Evolutionary conservation across 1,284 basidiomycete genomes (phyloP), one percentile per base, ranked within the genome.

Genomic region (Marasmius sp.): DNA sequence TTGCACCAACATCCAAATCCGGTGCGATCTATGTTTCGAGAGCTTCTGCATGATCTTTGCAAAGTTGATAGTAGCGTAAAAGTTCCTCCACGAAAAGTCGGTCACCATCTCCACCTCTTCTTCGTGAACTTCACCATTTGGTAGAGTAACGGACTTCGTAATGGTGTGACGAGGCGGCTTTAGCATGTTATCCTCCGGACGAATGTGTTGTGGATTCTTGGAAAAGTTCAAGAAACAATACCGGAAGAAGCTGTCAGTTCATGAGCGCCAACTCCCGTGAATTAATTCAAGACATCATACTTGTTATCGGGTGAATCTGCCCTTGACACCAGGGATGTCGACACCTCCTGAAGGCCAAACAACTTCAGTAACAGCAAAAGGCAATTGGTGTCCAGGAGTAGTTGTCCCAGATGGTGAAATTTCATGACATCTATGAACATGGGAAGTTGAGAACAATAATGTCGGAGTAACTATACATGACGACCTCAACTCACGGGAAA

Each of bases 41-140:
- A 99, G 76, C 77, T 98, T 98, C 74, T 99, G 97, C 85, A 99
- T 90, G 66, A 99, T 94, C 73, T 95, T 95, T 33, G 97, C 93
- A 72, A 98, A 98, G 75, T 98, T 98, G 78, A 98, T 97, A n/a
- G 91, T 89, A 9, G 95, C 88, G 77, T 98, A 99, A 75, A 99
- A 98, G 77, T 99, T 99, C 59, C 97, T 82, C 95, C 97, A 99
- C 5, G 95, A 97, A 75, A 94, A 99, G 55, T 98, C 95, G 18
- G 89, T 92, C 60, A 98, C 83, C 70, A 97, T 81, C 70, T 98
- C 95, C 34, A 97, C 80, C 67, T 97, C 95, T 68, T 95, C 93
- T 58, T 93, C 89, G 33, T 85, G 84, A 68, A 79, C 85, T 68
- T 87, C 83, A 48, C 89, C 89, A 66, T 89, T 91, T 6, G 89